phyloP scores from a whole-genome alignment of 2,329 filamentous ascomycete species.

The Scedosporium apiospermum region DNA sequence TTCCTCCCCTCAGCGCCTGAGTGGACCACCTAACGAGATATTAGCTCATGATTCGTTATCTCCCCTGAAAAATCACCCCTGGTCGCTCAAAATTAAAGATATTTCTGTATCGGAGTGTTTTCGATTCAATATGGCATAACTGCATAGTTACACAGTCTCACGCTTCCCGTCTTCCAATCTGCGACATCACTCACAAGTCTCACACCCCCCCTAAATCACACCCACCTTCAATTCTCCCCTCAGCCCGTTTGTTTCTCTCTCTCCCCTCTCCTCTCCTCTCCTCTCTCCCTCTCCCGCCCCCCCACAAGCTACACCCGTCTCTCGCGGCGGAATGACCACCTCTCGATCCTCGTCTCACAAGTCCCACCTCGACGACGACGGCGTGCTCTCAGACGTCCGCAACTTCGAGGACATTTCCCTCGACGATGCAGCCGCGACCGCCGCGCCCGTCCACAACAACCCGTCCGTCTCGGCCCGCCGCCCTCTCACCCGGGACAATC shows the following conservation, averaged over 20 bases:
- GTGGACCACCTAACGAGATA: background rate
- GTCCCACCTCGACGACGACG: slow-evolving; percentile 68
- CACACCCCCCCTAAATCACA: background rate
- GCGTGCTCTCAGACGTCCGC: slow-evolving; percentile 60
- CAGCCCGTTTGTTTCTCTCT: background rate
- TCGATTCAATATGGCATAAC: background rate
- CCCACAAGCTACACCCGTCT: slow-evolving; percentile 5
- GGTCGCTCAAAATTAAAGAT: background rate
- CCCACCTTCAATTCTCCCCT: background rate
- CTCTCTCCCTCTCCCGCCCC: background rate
- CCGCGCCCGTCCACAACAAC: slow-evolving; percentile 35
- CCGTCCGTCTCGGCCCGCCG: slow-evolving; percentile 32
- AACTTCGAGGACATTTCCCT: slow-evolving; percentile 94
- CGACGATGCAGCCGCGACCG: slow-evolving; percentile 44
- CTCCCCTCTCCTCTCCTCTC: background rate
- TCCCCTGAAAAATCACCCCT: background rate
- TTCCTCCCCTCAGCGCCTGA: background rate
- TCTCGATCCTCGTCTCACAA: slow-evolving; percentile 85
- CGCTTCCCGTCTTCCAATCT: background rate
- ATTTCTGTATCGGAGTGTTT: background rate
- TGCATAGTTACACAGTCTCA: background rate
- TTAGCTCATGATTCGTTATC: background rate
- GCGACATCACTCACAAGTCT: background rate
- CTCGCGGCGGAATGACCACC: slow-evolving; percentile 47
- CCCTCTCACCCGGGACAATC: slow-evolving; percentile 22